Conservation (phyloP, 805 yeast species). For the Saturnispora dispora region DNA sequence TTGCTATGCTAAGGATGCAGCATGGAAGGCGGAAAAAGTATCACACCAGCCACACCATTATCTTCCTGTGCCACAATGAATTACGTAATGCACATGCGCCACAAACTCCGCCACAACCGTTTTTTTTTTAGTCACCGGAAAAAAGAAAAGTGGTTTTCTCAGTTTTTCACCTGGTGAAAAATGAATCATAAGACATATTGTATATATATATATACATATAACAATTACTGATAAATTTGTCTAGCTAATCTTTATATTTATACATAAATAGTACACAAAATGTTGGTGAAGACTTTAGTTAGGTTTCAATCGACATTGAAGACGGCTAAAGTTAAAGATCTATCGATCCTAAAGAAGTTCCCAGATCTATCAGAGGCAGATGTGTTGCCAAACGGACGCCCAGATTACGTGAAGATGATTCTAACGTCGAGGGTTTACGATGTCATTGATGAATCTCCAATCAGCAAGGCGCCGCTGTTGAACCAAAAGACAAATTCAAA, state of each 20-base stretch:
- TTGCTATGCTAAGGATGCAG: too few species aligned
- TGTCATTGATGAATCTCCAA: constrained; percentile 84
- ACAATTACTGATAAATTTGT: neutral
- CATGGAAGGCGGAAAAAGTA: too few species aligned
- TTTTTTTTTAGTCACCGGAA: neutral
- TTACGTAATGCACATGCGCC: neutral
- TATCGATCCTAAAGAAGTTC: constrained; percentile 21
- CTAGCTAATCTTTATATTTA: neutral
- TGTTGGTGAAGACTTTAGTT: neutral
- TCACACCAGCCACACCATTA: neutral
- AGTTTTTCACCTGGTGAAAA: neutral
- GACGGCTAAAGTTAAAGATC: neutral
- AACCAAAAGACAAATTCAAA: constrained; percentile 69
- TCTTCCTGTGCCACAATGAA: neutral
- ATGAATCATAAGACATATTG: neutral
- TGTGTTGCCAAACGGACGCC: constrained; percentile 51
- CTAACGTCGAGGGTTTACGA: constrained; percentile 92
- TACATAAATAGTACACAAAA: neutral
- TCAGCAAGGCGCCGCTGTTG: constrained; percentile 63
- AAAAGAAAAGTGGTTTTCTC: neutral
- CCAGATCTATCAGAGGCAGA: constrained; percentile 45
- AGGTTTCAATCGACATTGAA: constrained; percentile 3
- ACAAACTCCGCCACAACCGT: neutral
- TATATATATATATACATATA: too few species aligned
- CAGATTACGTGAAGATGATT: constrained; percentile 90